Base-by-base conservation (phyloP, 1,284 basidiomycete genomes). In the Heliocybe sulcata region DNA sequence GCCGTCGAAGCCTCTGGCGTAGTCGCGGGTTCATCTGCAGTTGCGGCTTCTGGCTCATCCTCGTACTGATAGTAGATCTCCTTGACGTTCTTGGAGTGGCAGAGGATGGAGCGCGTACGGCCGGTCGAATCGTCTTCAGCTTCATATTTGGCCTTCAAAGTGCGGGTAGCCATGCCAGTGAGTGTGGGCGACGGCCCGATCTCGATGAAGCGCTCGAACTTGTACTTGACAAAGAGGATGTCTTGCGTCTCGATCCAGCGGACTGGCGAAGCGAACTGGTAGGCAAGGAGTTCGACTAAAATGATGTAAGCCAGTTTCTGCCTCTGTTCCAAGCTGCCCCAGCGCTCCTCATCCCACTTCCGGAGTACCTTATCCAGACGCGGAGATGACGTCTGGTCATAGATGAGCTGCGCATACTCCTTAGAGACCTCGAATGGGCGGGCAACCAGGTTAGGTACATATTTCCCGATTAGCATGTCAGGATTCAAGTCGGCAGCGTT, bases 171-270 rank as follows among this genome's bases (percentile, higher is more conserved):
- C 96, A 99, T 99, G 51, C 95, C 92, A 4, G 93, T 92, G 57
- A 99, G 82, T 2, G 94, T 98, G 2, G 97, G 96, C 10, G 92
- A 94, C 53, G 97, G 97, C 45, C 97, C 96, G 57, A 99, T 80
- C 70, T 99, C 96, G 67, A 99, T 87, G 65, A 98, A 81, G 26
- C 96, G 85, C 74, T 98, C 95, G 64, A 98, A 98, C 58, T 82
- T 78, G 77, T 86, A 97, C n/a, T 85, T 74, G 4, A 77, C 83
- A 77, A 99, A 99, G 58, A 99, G 81, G 49, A 92, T 82, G 65
- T 99, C 96, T 68, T 98, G 96, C 0, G 96, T 99, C 75, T 98
- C 92, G 66, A 99, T 99, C 96, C 96, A 98, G 55, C 94, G 87
- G 25, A 99, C 95, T 11, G 94, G 94, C 2, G 94, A 95, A 0